Evolutionary conservation across 2,329 filamentous ascomycete species (phyloP).

Genomic region (Septoria petroselini): DNA sequence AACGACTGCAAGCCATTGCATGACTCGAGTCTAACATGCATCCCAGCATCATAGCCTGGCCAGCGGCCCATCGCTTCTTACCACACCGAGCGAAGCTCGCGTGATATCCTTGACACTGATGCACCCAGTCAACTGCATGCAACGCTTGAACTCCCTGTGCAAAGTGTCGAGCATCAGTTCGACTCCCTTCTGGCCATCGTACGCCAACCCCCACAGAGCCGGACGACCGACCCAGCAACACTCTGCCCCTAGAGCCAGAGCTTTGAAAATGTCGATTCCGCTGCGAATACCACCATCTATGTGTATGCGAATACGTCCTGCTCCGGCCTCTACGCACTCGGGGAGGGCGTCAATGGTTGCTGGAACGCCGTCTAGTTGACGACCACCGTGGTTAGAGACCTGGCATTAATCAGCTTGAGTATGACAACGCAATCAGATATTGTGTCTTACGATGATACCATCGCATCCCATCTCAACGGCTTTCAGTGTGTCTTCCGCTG

Average conservation of each 20-base stretch:
- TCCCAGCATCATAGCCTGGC: constrained; percentile 31
- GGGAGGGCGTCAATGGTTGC: constrained; percentile 51
- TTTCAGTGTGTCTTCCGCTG: constrained; percentile 43
- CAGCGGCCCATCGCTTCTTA: constrained; percentile 35
- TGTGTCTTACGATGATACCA: constrained; percentile 38
- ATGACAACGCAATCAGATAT: not conserved
- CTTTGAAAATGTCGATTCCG: constrained; percentile 58
- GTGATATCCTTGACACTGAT: constrained; percentile 38
- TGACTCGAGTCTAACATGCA: no score
- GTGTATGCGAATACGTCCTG: constrained; percentile 55
- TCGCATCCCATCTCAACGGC: constrained; percentile 45
- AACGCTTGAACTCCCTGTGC: constrained; percentile 39
- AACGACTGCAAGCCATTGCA: no score
- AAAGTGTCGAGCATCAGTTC: constrained; percentile 45
- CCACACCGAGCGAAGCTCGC: constrained; percentile 34
- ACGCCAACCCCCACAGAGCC: constrained; percentile 51
- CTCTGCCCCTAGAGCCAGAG: constrained; percentile 51
- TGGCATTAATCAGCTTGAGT: constrained; percentile 6
- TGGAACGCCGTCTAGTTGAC: constrained; percentile 57
- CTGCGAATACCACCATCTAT: constrained; percentile 60
- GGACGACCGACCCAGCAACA: constrained; percentile 51
- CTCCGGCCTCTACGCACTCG: constrained; percentile 41
- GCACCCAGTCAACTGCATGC: constrained; percentile 41
- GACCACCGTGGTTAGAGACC: constrained; percentile 52
- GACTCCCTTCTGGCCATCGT: constrained; percentile 40